Evolutionary conservation across 176 grass and related monocot genomes (phyloP).

Genomic region (Elymus sibiricus): DNA sequence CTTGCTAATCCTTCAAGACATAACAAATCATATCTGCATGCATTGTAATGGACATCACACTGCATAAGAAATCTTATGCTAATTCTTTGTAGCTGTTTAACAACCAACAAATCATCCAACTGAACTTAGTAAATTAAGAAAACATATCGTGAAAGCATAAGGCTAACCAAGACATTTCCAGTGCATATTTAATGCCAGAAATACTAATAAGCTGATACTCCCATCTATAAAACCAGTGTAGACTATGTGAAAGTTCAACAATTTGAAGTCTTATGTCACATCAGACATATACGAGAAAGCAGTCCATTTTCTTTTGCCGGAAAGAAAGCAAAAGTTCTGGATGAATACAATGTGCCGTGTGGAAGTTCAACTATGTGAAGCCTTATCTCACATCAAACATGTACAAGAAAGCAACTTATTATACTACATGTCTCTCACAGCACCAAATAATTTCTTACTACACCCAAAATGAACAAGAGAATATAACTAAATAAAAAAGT

Average conservation of each 20-base stretch:
- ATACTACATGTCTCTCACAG: neutral
- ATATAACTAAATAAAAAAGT: neutral
- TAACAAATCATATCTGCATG: conserved; percentile 84
- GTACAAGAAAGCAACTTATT: neutral
- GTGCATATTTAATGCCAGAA: neutral
- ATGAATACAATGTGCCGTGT: neutral
- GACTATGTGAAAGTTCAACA: neutral
- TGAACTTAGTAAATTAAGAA: neutral
- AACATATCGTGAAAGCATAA: neutral
- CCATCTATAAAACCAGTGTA: neutral
- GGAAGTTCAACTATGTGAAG: neutral
- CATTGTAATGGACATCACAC: conserved; percentile 6
- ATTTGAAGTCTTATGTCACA: neutral
- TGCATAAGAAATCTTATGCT: neutral
- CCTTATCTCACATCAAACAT: neutral
- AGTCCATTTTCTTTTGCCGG: neutral
- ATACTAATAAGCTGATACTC: neutral
- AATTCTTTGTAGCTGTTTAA: neutral
- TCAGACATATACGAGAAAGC: neutral
- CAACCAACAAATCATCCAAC: neutral
- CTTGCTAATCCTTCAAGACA: conserved; percentile 92
- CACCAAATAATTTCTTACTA: neutral
- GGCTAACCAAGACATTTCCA: conserved; percentile 8
- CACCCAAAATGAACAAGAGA: neutral
- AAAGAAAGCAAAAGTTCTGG: neutral